phyloP scores from a whole-genome alignment of 2,329 filamentous ascomycete species.

The Trichoderma citrinoviride region DNA sequence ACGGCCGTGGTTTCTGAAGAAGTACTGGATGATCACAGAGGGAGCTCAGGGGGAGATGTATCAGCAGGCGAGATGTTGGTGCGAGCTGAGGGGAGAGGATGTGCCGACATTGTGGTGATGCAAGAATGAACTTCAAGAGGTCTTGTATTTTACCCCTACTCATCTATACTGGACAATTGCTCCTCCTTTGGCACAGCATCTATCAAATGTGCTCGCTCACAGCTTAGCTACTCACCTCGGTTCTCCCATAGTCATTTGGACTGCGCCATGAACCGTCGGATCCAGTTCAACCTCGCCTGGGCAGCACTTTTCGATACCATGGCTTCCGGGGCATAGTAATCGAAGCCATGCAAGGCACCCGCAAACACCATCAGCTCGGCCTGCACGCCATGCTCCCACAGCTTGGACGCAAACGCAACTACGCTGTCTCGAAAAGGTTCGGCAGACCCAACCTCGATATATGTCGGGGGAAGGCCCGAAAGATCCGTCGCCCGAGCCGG shows the following conservation, averaged over 20 bases:
- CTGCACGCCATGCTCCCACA: conserved; percentile 1
- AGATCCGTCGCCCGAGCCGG: neutral
- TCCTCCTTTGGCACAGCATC: neutral
- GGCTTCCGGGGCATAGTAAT: neutral
- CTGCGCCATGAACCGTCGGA: neutral
- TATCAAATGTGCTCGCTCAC: neutral
- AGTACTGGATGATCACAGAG: conserved; percentile 31
- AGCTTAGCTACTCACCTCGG: no score
- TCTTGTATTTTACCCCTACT: neutral
- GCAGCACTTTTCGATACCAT: neutral
- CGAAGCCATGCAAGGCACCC: neutral
- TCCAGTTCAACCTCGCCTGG: neutral
- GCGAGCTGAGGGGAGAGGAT: conserved; percentile 29
- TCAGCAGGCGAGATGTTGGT: conserved; percentile 33
- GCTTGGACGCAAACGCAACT: neutral
- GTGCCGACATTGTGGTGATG: conserved; percentile 7
- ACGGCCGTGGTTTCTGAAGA: conserved; percentile 31
- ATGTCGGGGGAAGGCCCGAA: neutral
- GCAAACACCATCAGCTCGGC: neutral
- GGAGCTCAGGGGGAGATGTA: conserved; percentile 32
- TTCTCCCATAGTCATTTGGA: neutral
- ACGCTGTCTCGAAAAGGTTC: neutral
- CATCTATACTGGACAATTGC: neutral
- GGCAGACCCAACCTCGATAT: neutral
- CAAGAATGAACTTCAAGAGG: neutral